Evolutionary conservation across 2,329 filamentous ascomycete species (phyloP), one percentile per base, ranked within the genome.

Genomic region (Alternaria gansuensis): DNA sequence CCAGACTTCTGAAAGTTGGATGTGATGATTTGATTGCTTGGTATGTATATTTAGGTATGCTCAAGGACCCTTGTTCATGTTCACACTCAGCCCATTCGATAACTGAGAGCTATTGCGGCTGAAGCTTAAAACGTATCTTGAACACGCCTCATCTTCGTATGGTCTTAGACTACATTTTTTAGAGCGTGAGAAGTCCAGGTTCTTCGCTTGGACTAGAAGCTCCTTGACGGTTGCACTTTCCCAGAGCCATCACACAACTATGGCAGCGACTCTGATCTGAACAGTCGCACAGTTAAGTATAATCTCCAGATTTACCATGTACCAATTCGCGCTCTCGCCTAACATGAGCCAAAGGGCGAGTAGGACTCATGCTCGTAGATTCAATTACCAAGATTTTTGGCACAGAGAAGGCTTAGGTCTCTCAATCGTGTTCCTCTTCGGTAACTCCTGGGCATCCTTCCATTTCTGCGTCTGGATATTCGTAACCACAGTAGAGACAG

Each of bases 401-500:
- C 3, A 28, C 2, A 17, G 9, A 33, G 17, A 29, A 26, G 23
- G 13, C 14, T 14, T 14, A 21, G 4, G 14, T 17, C 28, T 11
- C 31, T 86, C 75, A 88, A 67, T 87, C 87, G 73, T 89, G 87
- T 69, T 97, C 93, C 71, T 97, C 93, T 78, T 97, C 95, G 0
- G 88, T 90, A 34, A 89, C 55, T 0, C 95, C 95, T 0, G 95
- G 94, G 82, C 95, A 99, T 0, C 91, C 93, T 11, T 95, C 92
- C 89, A 97, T 88, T 34, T 81, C 78, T 34, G 80, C 81, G 71
- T 92, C 88, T 0, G 88, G 85, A 75, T 97, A 99, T 51, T 82
- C 82, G 77, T 85, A 90, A 76, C 97, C 98, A 79, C 95, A 99
- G 91, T 93, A 99, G 75, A 97, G 97, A 80, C 95, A 99, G 75